Evolutionary conservation across 768 basidiomycete species (phyloP).

Genomic region (Suillus spraguei): DNA sequence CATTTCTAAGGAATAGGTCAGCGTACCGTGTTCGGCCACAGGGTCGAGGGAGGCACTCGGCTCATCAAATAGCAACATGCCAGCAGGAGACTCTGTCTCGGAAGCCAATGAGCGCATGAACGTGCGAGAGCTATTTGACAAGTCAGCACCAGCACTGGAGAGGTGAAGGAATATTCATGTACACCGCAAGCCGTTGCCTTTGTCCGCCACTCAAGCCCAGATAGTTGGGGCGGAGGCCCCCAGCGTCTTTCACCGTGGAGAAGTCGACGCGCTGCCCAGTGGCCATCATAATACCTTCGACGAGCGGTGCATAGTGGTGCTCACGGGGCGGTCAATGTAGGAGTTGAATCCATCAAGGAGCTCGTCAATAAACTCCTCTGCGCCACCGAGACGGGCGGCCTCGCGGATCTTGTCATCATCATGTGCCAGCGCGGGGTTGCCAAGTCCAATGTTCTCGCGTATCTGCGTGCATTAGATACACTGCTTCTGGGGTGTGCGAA

Average conservation of each 20-base stretch:
- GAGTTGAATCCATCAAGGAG: conserved; percentile 71
- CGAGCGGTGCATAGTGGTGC: conserved; percentile 45
- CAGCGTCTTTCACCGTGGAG: conserved; percentile 21
- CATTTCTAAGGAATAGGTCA: not conserved
- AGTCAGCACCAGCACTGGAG: not conserved
- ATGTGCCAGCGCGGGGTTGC: conserved; percentile 55
- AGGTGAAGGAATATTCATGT: not conserved
- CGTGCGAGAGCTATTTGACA: conserved; percentile 51
- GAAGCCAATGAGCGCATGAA: conserved; percentile 67
- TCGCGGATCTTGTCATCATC: conserved; percentile 61
- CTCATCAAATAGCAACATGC: conserved; percentile 72
- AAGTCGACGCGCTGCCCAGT: conserved; percentile 66
- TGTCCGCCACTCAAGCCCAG: conserved; percentile 68
- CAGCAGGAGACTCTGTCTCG: conserved; percentile 44
- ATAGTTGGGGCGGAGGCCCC: conserved; percentile 37
- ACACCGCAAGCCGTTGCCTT: conserved; percentile 76
- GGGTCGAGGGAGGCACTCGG: conserved; percentile 77
- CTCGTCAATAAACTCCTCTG: conserved; percentile 62
- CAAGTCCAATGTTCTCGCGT: conserved; percentile 75
- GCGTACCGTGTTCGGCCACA: conserved; percentile 66
- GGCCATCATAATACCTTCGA: conserved; percentile 61
- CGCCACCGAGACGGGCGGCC: conserved; percentile 73
- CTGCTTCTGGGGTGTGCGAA: not conserved
- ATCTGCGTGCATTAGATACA: conserved; percentile 46
- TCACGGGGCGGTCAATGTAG: conserved; percentile 71